These are phyloP conservation scores for Dioscorea zingiberensis DNA, from an alignment of 106 monocot genomes.

Conservation along the genomic window DNA sequence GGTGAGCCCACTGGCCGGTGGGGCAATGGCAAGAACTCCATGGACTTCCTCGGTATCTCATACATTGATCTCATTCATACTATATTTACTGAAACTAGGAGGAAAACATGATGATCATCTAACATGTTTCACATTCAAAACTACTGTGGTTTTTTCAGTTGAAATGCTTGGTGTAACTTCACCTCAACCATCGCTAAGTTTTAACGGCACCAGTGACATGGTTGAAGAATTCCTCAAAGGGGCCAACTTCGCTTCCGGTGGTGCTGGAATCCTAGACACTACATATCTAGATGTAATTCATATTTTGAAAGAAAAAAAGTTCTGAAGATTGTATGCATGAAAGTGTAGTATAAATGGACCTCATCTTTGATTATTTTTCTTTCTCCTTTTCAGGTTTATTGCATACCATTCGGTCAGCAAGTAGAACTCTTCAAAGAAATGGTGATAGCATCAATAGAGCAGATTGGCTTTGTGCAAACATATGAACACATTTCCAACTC, in stretches of 20 bases:
- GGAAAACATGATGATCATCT: too few relatives aligned
- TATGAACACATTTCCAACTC: conserved; percentile 18
- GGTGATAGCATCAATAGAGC: conserved; percentile 21
- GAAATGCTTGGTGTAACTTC: conserved; percentile 55
- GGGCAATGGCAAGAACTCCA: conserved; percentile 61
- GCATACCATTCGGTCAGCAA: conserved; percentile 41
- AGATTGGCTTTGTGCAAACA: conserved; percentile 17
- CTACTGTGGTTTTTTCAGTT: too few relatives aligned
- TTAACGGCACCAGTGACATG: too few relatives aligned
- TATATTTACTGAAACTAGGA: too few relatives aligned
- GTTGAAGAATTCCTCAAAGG: conserved; percentile 39
- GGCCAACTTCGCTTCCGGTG: conserved; percentile 79
- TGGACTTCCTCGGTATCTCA: conserved; percentile 41
- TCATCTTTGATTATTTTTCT: too few relatives aligned
- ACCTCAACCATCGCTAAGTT: conserved; percentile 54
- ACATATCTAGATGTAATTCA: too few relatives aligned
- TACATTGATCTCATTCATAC: too few relatives aligned
- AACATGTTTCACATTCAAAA: too few relatives aligned
- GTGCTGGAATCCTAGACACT: conserved; percentile 63
- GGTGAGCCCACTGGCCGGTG: conserved; percentile 53
- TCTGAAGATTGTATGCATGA: neutral
- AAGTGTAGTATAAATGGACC: too few relatives aligned
- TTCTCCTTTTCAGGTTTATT: conserved; percentile 1
- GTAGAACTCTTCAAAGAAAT: too few relatives aligned
- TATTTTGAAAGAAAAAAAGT: too few relatives aligned